These are phyloP conservation scores for Ilex aquifolium DNA, from an alignment of 257 asterid species.

Conservation along the genomic window DNA sequence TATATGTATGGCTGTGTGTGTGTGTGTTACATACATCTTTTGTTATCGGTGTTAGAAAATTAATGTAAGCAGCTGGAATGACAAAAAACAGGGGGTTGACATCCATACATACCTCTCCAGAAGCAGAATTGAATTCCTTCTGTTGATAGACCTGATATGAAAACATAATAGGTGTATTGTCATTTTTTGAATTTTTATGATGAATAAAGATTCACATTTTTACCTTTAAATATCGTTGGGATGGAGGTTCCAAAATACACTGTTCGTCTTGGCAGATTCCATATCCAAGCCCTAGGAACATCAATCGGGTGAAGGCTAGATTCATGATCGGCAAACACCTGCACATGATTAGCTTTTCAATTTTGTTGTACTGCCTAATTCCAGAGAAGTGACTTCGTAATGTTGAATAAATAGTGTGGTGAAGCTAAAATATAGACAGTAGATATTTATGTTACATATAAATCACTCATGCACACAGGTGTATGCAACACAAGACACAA, in stretches of 20 bases:
- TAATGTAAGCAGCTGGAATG: no score
- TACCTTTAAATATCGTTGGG: conserved; percentile 79
- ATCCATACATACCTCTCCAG: conserved; percentile 67
- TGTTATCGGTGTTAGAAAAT: no score
- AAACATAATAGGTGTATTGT: conserved; percentile 10
- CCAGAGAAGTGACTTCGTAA: not conserved
- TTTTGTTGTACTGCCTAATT: not conserved
- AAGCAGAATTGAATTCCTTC: conserved; percentile 73
- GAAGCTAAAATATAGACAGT: no score
- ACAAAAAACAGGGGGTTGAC: no score
- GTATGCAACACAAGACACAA: no score
- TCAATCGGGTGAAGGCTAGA: conserved; percentile 70
- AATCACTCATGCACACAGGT: no score
- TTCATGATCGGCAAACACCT: conserved; percentile 89
- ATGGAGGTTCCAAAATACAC: conserved; percentile 92
- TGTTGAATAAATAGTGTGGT: no score
- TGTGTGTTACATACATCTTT: no score
- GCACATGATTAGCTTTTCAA: conserved; percentile 13
- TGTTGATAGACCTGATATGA: conserved; percentile 63
- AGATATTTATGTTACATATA: no score
- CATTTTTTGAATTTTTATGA: not conserved
- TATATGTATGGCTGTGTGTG: no score
- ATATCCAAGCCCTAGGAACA: conserved; percentile 63
- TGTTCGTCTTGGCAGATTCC: conserved; percentile 76
- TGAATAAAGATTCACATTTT: not conserved